Evolutionary conservation across 805 yeast genomes (phyloP).

Genomic region (Pichia nanzhaoensis): DNA sequence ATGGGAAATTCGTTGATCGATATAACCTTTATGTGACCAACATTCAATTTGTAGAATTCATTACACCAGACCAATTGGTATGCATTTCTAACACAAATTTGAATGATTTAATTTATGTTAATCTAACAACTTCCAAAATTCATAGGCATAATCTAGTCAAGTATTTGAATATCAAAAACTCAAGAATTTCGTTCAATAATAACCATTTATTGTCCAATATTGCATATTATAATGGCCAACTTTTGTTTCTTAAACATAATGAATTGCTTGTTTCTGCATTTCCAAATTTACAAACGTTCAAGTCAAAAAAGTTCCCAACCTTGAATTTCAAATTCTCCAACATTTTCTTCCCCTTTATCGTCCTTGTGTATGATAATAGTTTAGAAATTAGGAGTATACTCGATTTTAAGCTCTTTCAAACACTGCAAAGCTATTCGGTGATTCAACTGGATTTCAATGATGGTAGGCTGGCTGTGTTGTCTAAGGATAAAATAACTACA

Average conservation of each 20-base stretch:
- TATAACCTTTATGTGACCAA: constrained; percentile 10
- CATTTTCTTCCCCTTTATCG: constrained; percentile 36
- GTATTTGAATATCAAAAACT: constrained; percentile 2
- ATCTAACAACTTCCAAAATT: constrained; percentile 4
- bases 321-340: constrained; percentile 22
- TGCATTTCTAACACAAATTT: constrained; percentile 6
- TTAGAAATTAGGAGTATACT: constrained; percentile 35
- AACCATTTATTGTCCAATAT: constrained; percentile 1
- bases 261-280: constrained; percentile 20
- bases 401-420: constrained; percentile 32
- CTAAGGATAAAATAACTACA: constrained; percentile 21
- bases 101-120: constrained; percentile 11
- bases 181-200: constrained; percentile 1
- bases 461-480: constrained; percentile 24
- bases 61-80: constrained; percentile 3
- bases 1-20: constrained; percentile 9
- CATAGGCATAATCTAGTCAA: constrained; percentile 1
- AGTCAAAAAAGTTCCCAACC: too few relatives aligned
- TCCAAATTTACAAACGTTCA: neutral
- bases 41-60: constrained; percentile 3
- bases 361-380: constrained; percentile 25
- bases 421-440: constrained; percentile 7
- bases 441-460: constrained; percentile 1
- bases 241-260: constrained; percentile 23
- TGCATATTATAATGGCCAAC: constrained; percentile 16